phyloP scores from a whole-genome alignment of 257 asterid species.

The Striga asiatica region DNA sequence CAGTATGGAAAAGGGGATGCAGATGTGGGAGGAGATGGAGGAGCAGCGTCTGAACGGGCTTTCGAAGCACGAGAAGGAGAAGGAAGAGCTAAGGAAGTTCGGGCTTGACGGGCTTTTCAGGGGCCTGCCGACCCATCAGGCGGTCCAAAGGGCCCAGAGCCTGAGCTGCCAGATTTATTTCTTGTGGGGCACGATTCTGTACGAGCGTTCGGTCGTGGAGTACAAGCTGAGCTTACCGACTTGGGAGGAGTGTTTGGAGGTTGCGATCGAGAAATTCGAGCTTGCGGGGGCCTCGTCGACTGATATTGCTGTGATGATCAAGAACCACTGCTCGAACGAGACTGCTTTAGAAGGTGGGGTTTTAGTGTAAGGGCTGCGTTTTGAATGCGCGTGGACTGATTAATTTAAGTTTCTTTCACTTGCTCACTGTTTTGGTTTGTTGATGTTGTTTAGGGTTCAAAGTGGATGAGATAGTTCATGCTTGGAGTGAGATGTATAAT shows the following conservation, averaged over 20 bases:
- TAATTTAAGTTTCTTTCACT: background rate
- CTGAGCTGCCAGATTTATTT: conserved; percentile 78
- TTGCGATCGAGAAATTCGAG: conserved; percentile 83
- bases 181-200: conserved; percentile 85
- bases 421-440: conserved; percentile 11
- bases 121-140: conserved; percentile 51
- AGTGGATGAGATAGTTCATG: conserved; percentile 92
- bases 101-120: conserved; percentile 55
- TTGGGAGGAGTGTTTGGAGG: conserved; percentile 96
- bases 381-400: background rate
- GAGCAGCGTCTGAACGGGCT: conserved; percentile 87
- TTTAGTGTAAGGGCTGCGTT: background rate
- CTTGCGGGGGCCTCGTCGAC: conserved; percentile 79
- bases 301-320: conserved; percentile 83
- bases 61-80: conserved; percentile 54
- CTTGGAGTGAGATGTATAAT: conserved; percentile 98
- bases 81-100: conserved; percentile 39
- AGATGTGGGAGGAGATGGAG: conserved; percentile 92
- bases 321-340: conserved; percentile 91
- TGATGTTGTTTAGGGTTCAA: conserved; percentile 52
- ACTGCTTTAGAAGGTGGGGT: conserved; percentile 81
- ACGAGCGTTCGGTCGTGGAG: conserved; percentile 87
- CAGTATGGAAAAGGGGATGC: conserved; percentile 85
- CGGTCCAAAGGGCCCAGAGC: conserved; percentile 50
- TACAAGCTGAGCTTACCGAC: conserved; percentile 70